Percentiles rank a stretch among this genome's conserved stretches.
These are phyloP conservation scores for Colletotrichum musicola DNA, from an alignment of 2,329 filamentous ascomycete species.

Conservation along the genomic window DNA sequence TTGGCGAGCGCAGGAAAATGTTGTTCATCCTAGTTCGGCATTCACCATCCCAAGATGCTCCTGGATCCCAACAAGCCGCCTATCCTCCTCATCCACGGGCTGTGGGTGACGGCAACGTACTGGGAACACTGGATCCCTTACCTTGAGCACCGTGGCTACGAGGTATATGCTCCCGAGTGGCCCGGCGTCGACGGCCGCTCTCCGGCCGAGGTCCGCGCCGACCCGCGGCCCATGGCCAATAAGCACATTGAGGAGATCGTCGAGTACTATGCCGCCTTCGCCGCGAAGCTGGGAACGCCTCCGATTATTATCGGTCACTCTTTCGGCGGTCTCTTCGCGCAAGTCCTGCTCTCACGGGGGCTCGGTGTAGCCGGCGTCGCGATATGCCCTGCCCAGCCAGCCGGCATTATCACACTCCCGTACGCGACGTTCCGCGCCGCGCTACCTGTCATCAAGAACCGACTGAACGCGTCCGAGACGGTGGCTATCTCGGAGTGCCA, in stretches of 20 bases:
- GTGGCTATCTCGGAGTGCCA: constrained; percentile 39
- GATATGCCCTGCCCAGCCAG: constrained; percentile 40
- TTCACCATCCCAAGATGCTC: neutral
- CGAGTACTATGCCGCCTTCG: constrained; percentile 41
- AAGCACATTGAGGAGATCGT: constrained; percentile 41
- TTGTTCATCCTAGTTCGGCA: too few relatives aligned
- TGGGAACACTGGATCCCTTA: constrained; percentile 43
- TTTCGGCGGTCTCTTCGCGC: constrained; percentile 42
- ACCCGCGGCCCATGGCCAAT: constrained; percentile 39
- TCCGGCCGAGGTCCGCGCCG: constrained; percentile 39
- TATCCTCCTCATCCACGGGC: constrained; percentile 42
- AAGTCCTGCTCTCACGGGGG: constrained; percentile 41
- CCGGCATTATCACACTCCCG: constrained; percentile 40
- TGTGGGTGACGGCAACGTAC: constrained; percentile 43
- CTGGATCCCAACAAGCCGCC: constrained; percentile 32
- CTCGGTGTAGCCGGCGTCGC: constrained; percentile 39
- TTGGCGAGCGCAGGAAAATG: neutral
- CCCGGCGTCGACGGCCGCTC: constrained; percentile 42
- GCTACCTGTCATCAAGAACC: constrained; percentile 39
- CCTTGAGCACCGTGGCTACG: constrained; percentile 39
- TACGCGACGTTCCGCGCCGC: constrained; percentile 39
- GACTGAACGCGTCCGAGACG: constrained; percentile 37
- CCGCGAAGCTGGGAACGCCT: constrained; percentile 37
- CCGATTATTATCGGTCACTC: constrained; percentile 44
- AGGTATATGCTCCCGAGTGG: constrained; percentile 43